Conservation (phyloP, 1,284 basidiomycete genomes). For the Cutaneotrichosporon cavernicola region DNA sequence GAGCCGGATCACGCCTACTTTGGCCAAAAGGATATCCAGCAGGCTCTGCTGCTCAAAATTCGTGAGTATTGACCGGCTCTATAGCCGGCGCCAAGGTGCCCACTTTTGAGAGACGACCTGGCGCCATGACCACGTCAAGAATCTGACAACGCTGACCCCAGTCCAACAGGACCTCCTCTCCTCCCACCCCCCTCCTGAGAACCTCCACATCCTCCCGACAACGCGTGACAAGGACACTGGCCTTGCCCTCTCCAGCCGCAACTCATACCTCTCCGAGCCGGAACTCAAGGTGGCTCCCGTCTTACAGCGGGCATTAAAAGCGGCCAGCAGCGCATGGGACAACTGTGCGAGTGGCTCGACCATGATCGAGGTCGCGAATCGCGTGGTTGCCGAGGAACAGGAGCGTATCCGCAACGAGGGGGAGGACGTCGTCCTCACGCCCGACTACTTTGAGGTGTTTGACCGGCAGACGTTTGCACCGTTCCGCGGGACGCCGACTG, state of each 20-base stretch:
- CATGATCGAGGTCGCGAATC: constrained; percentile 55
- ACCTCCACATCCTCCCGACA: constrained; percentile 80
- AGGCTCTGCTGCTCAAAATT: constrained; percentile 82
- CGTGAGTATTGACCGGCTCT: constrained; percentile 41
- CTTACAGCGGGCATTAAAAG: constrained; percentile 67
- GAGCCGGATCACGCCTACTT: constrained; percentile 93
- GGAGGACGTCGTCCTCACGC: constrained; percentile 61
- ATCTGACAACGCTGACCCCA: constrained; percentile 18
- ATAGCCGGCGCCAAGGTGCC: not conserved
- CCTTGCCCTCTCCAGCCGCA: constrained; percentile 87
- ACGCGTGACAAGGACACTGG: constrained; percentile 62
- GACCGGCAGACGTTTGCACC: constrained; percentile 67
- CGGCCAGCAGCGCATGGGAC: constrained; percentile 61
- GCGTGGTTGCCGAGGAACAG: constrained; percentile 36
- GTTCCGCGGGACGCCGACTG: constrained; percentile 37
- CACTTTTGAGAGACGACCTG: not conserved
- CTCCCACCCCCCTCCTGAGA: constrained; percentile 67
- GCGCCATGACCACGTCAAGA: not conserved
- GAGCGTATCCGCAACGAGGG: constrained; percentile 52
- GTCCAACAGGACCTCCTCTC: constrained; percentile 78
- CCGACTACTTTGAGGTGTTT: constrained; percentile 90
- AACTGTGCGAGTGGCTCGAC: constrained; percentile 59
- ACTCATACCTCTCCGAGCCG: constrained; percentile 70
- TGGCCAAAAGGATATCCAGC: constrained; percentile 98
- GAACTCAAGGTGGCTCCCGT: constrained; percentile 70